Conservation (phyloP, 345 rosid genomes). For the Citrus unshiu region DNA sequence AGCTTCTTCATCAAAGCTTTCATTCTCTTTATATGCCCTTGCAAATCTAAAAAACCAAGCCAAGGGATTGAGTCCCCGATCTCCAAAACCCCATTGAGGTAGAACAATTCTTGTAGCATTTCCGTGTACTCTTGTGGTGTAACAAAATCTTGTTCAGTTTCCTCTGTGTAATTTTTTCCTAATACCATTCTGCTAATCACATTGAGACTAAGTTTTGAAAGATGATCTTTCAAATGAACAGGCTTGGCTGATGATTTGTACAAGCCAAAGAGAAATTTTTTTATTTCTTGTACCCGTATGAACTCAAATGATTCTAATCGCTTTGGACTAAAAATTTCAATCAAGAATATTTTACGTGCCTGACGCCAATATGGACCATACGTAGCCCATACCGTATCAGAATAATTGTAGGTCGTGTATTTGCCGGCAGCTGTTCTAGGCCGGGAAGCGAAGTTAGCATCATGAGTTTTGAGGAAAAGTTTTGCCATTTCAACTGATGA, state of each 20-base stretch:
- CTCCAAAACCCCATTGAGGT: slow-evolving; percentile 34
- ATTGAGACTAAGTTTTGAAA: slow-evolving; percentile 38
- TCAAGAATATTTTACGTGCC: slow-evolving; percentile 49
- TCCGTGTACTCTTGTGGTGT: slow-evolving; percentile 51
- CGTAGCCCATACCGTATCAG: slow-evolving; percentile 52
- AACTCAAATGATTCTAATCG: slow-evolving; percentile 49
- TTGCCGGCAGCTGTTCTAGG: slow-evolving; percentile 50
- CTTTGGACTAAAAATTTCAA: slow-evolving; percentile 18
- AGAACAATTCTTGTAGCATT: slow-evolving; percentile 58
- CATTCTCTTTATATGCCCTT: slow-evolving; percentile 24
- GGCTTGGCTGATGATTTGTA: slow-evolving; percentile 11
- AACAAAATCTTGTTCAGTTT: slow-evolving; percentile 22
- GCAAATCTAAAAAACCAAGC: slow-evolving; percentile 15
- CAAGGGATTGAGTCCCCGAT: slow-evolving; percentile 22
- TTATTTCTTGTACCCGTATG: slow-evolving; percentile 25
- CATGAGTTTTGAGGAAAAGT: slow-evolving; percentile 50
- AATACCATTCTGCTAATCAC: slow-evolving; percentile 59
- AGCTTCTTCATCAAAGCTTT: slow-evolving; percentile 20
- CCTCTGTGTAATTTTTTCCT: slow-evolving; percentile 48
- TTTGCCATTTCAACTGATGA: slow-evolving; percentile 55
- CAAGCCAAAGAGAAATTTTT: slow-evolving; percentile 8
- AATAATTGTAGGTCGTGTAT: slow-evolving; percentile 57
- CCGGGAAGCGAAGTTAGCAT: slow-evolving; percentile 38
- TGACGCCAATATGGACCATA: slow-evolving; percentile 67
- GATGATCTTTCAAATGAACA: slow-evolving; percentile 35